phyloP scores from a whole-genome alignment of 441 rosid species.

The Biscutella laevigata region DNA sequence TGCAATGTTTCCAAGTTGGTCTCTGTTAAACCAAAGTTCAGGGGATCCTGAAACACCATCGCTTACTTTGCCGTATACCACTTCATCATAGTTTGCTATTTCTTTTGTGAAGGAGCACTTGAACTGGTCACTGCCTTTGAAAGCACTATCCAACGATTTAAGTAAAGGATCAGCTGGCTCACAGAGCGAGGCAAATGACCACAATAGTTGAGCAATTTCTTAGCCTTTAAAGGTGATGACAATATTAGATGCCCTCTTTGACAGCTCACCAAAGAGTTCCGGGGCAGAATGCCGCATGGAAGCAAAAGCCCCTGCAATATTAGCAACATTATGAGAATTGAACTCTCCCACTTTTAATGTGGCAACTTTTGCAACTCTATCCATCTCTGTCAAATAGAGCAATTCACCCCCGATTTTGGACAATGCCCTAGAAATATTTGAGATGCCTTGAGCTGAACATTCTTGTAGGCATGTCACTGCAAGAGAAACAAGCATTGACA shows the following conservation, averaged over 20 bases:
- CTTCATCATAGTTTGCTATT: slow-evolving; percentile 27
- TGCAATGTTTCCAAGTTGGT: slow-evolving; percentile 84
- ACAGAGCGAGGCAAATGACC: slow-evolving; percentile 82
- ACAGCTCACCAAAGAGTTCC: slow-evolving; percentile 55
- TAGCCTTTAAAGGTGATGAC: slow-evolving; percentile 54
- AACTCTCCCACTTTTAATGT: slow-evolving; percentile 55
- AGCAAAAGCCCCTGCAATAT: slow-evolving; percentile 88
- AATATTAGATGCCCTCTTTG: slow-evolving; percentile 52
- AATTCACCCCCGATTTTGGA: slow-evolving; percentile 87
- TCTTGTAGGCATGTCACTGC: slow-evolving; percentile 79
- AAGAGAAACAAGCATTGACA: slow-evolving; percentile 86
- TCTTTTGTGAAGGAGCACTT: slow-evolving; percentile 33
- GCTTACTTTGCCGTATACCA: slow-evolving; percentile 10
- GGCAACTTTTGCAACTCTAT: slow-evolving; percentile 89
- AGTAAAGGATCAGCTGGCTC: slow-evolving; percentile 63
- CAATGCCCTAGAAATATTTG: slow-evolving; percentile 89
- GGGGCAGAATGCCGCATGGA: slow-evolving; percentile 78
- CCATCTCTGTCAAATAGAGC: slow-evolving; percentile 89
- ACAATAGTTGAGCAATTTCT: slow-evolving; percentile 80
- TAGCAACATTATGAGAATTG: slow-evolving; percentile 89
- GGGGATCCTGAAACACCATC: slow-evolving; percentile 31
- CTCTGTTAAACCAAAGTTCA: slow-evolving; percentile 54
- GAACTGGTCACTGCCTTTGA: slow-evolving; percentile 41
- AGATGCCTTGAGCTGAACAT: slow-evolving; percentile 89
- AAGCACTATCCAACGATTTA: slow-evolving; percentile 56